These are phyloP conservation scores for Diplodia sapinea DNA, from an alignment of 2,329 filamentous ascomycete species.

Conservation along the genomic window DNA sequence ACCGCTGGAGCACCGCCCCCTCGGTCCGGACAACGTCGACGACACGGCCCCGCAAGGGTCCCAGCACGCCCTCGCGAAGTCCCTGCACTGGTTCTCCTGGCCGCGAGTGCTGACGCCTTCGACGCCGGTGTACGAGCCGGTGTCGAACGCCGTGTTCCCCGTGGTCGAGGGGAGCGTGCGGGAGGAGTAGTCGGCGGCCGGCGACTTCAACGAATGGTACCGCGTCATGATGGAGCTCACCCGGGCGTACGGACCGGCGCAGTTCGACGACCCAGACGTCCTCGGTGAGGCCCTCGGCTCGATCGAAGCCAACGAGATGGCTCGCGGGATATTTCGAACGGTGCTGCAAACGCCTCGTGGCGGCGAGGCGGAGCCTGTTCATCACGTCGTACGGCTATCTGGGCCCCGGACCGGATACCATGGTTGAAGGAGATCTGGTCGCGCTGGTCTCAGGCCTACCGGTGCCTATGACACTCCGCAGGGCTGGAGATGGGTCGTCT, in stretches of 20 bases:
- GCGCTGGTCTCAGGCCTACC: neutral
- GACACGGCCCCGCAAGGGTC: neutral
- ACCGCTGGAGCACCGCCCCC: neutral
- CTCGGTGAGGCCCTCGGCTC: neutral
- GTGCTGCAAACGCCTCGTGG: neutral
- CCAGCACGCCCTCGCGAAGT: neutral
- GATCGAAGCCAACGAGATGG: neutral
- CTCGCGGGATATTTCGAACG: neutral
- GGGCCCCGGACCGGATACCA: neutral
- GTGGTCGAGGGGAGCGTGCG: neutral
- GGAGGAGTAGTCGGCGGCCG: neutral
- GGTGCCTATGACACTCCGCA: neutral
- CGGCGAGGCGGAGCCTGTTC: neutral
- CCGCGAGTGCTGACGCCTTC: neutral
- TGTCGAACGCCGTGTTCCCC: neutral
- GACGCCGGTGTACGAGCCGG: neutral
- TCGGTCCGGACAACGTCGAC: neutral
- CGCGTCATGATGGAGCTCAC: neutral
- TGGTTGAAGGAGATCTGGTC: neutral
- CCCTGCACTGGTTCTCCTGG: neutral
- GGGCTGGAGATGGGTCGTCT: neutral
- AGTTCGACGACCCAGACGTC: neutral
- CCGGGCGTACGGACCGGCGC: neutral
- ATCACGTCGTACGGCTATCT: neutral
- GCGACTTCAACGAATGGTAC: constrained; percentile 3